Percentiles rank a stretch among this genome's conserved stretches.
These are phyloP conservation scores for Pythium oligandrum DNA, from an alignment of 352 stramenopile genomes.

Conservation along the genomic window DNA sequence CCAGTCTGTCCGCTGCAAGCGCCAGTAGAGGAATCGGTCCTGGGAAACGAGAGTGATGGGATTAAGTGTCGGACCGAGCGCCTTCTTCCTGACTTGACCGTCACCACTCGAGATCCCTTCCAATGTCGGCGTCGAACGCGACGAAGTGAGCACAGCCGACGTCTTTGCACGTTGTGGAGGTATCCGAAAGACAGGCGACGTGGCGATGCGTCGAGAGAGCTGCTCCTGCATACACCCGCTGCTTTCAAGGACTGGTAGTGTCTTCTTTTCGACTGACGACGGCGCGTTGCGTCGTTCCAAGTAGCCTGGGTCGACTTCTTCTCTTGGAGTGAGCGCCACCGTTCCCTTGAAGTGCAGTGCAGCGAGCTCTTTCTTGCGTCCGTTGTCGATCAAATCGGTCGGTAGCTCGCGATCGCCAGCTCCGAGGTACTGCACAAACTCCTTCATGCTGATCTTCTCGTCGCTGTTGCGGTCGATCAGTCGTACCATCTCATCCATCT, in stretches of 20 bases:
- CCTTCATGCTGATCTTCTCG: conserved; percentile 69
- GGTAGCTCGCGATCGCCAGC: conserved; percentile 45
- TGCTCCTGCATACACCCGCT: conserved; percentile 53
- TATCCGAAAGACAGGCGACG: conserved; percentile 21
- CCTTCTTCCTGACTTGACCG: conserved; percentile 15
- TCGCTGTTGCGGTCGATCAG: conserved; percentile 72
- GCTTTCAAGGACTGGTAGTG: conserved; percentile 3
- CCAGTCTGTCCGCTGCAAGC: conserved; percentile 67
- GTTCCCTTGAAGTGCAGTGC: conserved; percentile 52
- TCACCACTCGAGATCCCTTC: conserved; percentile 3
- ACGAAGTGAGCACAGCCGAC: conserved; percentile 2
- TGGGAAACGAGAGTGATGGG: conserved; percentile 30
- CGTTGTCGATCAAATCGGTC: conserved; percentile 63
- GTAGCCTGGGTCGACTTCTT: conserved; percentile 39
- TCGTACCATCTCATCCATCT: conserved; percentile 72
- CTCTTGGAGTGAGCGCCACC: conserved; percentile 38
- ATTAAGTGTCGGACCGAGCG: conserved; percentile 14
- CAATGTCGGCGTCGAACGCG: conserved; percentile 16
- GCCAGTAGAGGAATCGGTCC: conserved; percentile 54
- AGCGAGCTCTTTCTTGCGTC: conserved; percentile 49
- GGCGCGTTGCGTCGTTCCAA: conserved; percentile 7
- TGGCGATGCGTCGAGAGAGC: conserved; percentile 39
- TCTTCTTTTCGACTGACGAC: not conserved
- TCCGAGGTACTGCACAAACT: conserved; percentile 84
- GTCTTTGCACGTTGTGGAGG: conserved; percentile 9